A percentile compares a stretch with the other conserved stretches of the same genome.
Conservation (phyloP, 2,329 filamentous ascomycete genomes). For the Trichoderma harzianum region DNA sequence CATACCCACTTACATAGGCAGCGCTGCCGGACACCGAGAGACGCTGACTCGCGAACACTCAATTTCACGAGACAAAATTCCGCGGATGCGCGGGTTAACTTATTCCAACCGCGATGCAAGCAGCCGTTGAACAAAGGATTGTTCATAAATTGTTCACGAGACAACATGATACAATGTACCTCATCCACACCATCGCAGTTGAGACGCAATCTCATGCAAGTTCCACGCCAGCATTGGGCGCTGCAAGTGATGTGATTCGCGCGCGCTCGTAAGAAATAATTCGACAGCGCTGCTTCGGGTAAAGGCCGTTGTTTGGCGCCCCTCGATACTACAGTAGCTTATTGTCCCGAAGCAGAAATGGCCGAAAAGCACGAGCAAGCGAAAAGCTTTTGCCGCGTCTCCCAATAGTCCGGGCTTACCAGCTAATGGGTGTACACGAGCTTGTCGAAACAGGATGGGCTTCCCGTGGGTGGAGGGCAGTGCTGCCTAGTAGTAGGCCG, state of each 20-base stretch:
- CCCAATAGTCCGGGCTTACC: not conserved
- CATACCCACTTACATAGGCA: not conserved
- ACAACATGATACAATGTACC: not conserved
- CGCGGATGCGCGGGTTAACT: not conserved
- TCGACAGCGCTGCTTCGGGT: not conserved
- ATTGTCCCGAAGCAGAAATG: conserved; percentile 12
- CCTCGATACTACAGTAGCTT: not conserved
- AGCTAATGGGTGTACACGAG: not conserved
- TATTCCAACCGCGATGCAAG: not conserved
- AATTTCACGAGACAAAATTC: not conserved
- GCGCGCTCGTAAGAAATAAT: not conserved
- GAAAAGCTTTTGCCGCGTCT: not conserved
- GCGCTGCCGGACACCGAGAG: not conserved
- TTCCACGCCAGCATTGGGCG: not conserved
- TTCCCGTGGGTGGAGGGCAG: conserved; percentile 9
- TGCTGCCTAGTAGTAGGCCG: conserved; percentile 12
- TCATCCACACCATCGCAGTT: not conserved
- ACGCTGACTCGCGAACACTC: not conserved
- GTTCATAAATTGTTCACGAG: not conserved
- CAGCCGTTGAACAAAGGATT: not conserved
- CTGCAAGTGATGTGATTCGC: not conserved
- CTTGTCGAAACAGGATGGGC: not conserved
- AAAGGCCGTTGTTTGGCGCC: not conserved
- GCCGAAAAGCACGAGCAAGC: conserved; percentile 2
- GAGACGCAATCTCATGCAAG: not conserved